Evolutionary conservation across 148 eudicot genomes (phyloP).

Genomic region (Camellia granthamiana): DNA sequence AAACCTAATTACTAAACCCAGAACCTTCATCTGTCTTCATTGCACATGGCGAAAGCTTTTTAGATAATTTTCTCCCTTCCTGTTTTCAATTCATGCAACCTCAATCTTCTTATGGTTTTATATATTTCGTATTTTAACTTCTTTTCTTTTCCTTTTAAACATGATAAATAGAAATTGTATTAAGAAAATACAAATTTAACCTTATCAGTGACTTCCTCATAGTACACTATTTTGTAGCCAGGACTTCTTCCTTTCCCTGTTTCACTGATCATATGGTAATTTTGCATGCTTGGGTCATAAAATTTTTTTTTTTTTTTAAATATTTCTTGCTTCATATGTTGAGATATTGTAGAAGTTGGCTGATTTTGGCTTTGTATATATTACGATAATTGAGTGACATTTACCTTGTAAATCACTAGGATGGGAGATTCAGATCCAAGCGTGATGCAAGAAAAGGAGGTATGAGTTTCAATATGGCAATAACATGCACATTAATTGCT

Average conservation of each 20-base stretch:
- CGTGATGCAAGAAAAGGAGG: conserved; percentile 98
- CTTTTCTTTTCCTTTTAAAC: no score
- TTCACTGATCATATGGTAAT: not conserved
- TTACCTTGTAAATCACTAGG: conserved; percentile 61
- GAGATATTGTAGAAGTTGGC: not conserved
- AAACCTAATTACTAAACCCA: not conserved
- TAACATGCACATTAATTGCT: conserved; percentile 7
- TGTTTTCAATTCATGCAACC: not conserved
- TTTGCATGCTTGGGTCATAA: not conserved
- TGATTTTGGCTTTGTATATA: not conserved
- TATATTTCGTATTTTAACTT: not conserved
- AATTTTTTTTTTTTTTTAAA: not conserved
- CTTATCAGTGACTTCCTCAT: no score
- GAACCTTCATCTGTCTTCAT: not conserved
- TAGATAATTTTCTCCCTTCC: not conserved
- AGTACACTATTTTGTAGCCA: not conserved
- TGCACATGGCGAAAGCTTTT: not conserved
- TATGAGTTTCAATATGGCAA: conserved; percentile 32
- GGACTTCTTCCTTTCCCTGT: not conserved
- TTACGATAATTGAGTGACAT: conserved; percentile 31
- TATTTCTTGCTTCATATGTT: not conserved
- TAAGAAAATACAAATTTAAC: no score
- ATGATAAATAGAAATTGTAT: no score
- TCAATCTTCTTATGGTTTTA: not conserved
- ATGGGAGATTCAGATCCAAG: conserved; percentile 95